Conservation (phyloP, 2,329 filamentous ascomycete species). For the Juglanconis sp. region DNA sequence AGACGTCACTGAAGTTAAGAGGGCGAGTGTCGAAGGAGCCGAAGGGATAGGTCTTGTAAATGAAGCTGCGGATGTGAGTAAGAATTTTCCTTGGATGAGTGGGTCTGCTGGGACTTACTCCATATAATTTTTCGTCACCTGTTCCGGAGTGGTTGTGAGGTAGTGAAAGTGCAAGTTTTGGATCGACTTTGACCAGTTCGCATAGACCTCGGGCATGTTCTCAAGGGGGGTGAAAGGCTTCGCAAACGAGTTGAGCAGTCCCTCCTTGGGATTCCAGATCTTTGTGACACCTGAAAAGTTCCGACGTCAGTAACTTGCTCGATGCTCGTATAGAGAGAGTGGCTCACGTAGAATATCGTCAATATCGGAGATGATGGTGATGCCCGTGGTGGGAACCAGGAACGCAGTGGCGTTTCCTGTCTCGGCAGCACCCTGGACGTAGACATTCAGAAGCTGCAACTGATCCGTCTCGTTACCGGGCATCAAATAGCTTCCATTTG, state of each 20-base stretch:
- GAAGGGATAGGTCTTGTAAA: conserved; percentile 73
- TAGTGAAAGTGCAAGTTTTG: conserved; percentile 76
- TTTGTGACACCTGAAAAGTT: conserved; percentile 55
- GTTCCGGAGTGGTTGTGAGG: conserved; percentile 76
- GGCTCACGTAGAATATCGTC: conserved; percentile 68
- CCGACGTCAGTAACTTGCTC: neutral
- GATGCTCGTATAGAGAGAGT: no score
- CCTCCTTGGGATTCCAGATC: conserved; percentile 73
- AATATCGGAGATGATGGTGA: conserved; percentile 74
- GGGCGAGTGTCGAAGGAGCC: conserved; percentile 77
- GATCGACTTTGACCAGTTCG: conserved; percentile 67
- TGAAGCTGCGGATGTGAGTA: conserved; percentile 42
- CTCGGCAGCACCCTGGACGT: conserved; percentile 56
- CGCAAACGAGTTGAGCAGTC: conserved; percentile 74
- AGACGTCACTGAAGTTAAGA: conserved; percentile 74
- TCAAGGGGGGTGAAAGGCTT: conserved; percentile 68
- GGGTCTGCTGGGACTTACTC: conserved; percentile 35
- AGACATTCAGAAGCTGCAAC: conserved; percentile 67
- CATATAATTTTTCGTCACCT: conserved; percentile 76
- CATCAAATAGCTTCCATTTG: conserved; percentile 45
- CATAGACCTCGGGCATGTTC: conserved; percentile 78
- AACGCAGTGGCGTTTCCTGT: conserved; percentile 74
- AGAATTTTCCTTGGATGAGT: neutral
- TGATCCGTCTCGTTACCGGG: conserved; percentile 61
- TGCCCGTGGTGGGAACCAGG: conserved; percentile 65